Evolutionary conservation across 2,329 filamentous ascomycete genomes (phyloP).

Genomic region (Trichoderma citrinoviride): DNA sequence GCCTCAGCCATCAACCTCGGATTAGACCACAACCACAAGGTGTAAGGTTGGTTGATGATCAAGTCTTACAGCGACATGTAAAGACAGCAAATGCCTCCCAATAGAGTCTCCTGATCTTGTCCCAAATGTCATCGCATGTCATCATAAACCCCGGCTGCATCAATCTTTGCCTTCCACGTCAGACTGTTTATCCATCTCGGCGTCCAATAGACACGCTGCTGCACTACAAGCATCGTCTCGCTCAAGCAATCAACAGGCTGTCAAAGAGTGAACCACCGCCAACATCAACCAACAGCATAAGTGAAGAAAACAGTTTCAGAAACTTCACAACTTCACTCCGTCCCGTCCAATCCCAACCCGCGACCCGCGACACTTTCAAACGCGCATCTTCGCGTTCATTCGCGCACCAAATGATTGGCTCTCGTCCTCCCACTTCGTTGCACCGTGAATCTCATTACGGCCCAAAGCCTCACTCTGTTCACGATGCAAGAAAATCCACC

Average conservation of each 20-base stretch:
- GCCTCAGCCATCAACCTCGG: not conserved
- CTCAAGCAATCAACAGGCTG: not conserved
- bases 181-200: not conserved
- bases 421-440: not conserved
- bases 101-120: not conserved
- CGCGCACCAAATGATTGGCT: constrained; percentile 14
- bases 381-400: constrained; percentile 14
- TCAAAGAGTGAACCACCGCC: not conserved
- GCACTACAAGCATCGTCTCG: not conserved
- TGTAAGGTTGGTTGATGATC: too few relatives aligned
- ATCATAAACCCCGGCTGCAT: not conserved
- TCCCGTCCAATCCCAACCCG: not conserved
- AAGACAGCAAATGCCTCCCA: too few relatives aligned
- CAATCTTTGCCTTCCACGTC: not conserved
- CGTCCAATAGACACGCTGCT: not conserved
- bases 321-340: too few relatives aligned
- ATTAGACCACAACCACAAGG: not conserved
- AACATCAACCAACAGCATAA: not conserved
- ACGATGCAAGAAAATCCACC: not conserved
- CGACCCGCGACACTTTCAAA: constrained; percentile 8
- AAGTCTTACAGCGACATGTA: too few relatives aligned
- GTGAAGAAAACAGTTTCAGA: not conserved
- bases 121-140: not conserved
- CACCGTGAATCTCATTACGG: constrained; percentile 16
- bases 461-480: constrained; percentile 9